These are phyloP conservation scores for Dactylonectria estremocensis DNA, from an alignment of 2,329 filamentous ascomycete genomes.

Conservation along the genomic window DNA sequence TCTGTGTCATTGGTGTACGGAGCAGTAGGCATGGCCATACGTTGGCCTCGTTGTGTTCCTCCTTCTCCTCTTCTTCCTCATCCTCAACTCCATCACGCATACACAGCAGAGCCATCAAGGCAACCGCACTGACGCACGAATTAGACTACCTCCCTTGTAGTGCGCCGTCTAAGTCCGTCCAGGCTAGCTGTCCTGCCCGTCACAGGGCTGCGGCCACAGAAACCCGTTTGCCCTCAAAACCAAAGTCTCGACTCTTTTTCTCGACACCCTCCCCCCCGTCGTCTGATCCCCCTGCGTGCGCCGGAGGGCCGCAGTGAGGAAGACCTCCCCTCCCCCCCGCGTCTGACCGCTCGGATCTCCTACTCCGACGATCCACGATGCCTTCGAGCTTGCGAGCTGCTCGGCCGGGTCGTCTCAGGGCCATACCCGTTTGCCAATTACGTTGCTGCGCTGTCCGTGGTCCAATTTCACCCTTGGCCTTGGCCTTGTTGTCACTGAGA, in stretches of 20 bases:
- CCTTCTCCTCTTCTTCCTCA: constrained; percentile 4
- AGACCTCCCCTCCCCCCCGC: background rate
- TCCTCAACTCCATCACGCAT: constrained; percentile 25
- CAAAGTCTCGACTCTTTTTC: background rate
- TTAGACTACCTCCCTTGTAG: background rate
- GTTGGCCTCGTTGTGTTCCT: background rate
- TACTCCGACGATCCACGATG: background rate
- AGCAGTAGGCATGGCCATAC: background rate
- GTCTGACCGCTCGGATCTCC: background rate
- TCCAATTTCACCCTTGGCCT: too few species aligned
- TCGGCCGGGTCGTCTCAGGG: background rate
- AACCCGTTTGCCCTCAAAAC: background rate
- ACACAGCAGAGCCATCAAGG: constrained; percentile 18
- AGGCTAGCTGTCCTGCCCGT: background rate
- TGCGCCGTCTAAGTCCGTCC: constrained; percentile 16
- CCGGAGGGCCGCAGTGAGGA: background rate
- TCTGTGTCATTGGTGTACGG: background rate
- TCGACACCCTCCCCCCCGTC: constrained; percentile 6
- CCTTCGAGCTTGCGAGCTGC: background rate
- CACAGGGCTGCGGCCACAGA: background rate
- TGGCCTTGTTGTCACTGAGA: too few species aligned
- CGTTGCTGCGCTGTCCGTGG: too few species aligned
- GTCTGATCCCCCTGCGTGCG: background rate
- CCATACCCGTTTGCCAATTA: too few species aligned
- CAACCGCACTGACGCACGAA: background rate